Conservation (phyloP, 768 basidiomycete genomes). For the Glaciozyma antarctica region DNA sequence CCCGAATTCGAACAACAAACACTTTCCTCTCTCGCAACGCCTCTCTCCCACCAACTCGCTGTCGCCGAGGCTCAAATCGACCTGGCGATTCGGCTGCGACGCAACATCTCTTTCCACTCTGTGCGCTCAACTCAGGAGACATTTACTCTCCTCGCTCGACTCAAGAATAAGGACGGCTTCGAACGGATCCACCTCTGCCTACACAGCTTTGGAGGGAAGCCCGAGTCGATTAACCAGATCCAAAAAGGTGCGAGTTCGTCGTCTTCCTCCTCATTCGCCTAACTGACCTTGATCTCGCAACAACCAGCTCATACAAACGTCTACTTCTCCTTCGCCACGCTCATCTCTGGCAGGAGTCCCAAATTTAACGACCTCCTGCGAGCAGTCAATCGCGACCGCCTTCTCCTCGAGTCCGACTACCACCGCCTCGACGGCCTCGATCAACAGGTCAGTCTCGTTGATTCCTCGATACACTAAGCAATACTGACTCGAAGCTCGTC, state of each 20-base stretch:
- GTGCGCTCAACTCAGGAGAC: conserved; percentile 68
- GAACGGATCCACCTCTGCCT: conserved; percentile 67
- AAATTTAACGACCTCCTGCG: conserved; percentile 58
- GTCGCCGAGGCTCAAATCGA: conserved; percentile 76
- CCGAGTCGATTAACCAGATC: conserved; percentile 61
- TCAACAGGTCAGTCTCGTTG: background rate
- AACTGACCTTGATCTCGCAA: conserved; percentile 38
- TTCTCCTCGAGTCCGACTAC: conserved; percentile 79
- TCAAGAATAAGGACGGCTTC: conserved; percentile 49
- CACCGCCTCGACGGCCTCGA: background rate
- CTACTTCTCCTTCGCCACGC: conserved; percentile 78
- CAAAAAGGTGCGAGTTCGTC: conserved; percentile 49
- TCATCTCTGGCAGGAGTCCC: conserved; percentile 65
- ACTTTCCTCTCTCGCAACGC: conserved; percentile 62
- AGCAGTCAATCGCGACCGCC: conserved; percentile 53
- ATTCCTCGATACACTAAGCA: background rate
- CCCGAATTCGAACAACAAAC: conserved; percentile 11
- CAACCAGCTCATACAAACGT: conserved; percentile 61
- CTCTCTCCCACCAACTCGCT: conserved; percentile 66
- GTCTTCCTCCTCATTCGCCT: background rate
- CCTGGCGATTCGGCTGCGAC: conserved; percentile 65
- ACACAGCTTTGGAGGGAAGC: conserved; percentile 79
- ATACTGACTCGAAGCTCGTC: background rate
- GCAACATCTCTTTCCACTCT: conserved; percentile 79
- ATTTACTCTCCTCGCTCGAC: conserved; percentile 53